A percentile compares a stretch with the other conserved stretches of the same genome.
phyloP scores from a whole-genome alignment of 129 eudicot genomes.

The Flaveria bidentis region DNA sequence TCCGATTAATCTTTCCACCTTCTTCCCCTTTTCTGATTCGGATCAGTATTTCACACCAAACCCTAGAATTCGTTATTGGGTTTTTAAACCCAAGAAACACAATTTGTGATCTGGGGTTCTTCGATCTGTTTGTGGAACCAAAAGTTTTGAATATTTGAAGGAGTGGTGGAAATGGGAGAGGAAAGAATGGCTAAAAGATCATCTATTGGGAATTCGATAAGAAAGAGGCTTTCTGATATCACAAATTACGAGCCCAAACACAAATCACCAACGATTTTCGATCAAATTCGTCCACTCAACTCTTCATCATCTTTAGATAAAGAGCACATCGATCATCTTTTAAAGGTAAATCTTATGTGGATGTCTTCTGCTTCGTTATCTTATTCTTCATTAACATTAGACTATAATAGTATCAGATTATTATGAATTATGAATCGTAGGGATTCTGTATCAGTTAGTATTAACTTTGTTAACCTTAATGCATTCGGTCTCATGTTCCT shows the following conservation, averaged over 20 bases:
- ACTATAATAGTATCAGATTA: neutral
- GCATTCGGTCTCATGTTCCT: no score
- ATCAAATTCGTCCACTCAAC: neutral
- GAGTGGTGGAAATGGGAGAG: constrained; percentile 21
- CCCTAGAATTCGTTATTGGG: neutral
- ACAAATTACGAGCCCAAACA: constrained; percentile 57
- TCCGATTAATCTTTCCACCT: neutral
- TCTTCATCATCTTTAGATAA: constrained; percentile 39
- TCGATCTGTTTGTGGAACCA: neutral
- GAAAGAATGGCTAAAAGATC: constrained; percentile 62
- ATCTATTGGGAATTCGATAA: constrained; percentile 58
- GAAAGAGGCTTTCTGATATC: constrained; percentile 72
- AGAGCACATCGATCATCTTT: constrained; percentile 54
- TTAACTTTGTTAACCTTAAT: neutral
- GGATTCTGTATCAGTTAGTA: neutral
- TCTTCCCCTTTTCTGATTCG: neutral
- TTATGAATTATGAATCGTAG: neutral
- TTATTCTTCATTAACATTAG: neutral
- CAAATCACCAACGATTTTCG: constrained; percentile 39
- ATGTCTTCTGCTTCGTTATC: neutral
- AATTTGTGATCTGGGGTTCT: constrained; percentile 4
- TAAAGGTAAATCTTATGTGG: constrained; percentile 42
- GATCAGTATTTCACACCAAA: neutral
- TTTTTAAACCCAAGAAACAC: neutral
- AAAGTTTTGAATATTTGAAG: neutral